A percentile compares a stretch with the other conserved stretches of the same genome.
Evolutionary conservation across 495 filamentous ascomycete species (phyloP).

Genomic region (Acidiella bohemica): DNA sequence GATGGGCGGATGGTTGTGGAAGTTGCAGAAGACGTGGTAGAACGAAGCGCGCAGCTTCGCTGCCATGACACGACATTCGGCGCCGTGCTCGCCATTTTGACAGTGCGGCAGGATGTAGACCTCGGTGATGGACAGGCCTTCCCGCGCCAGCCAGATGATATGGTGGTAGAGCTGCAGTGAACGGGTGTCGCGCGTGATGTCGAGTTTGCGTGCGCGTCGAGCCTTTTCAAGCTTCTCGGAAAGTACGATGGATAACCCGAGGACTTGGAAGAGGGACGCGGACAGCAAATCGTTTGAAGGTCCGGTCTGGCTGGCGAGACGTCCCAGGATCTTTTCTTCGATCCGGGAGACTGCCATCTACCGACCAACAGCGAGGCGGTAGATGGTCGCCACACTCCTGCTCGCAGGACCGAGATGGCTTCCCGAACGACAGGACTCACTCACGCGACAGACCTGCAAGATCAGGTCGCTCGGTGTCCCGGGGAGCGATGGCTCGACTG

Average conservation of each 20-base stretch:
- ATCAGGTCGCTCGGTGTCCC: too few species aligned
- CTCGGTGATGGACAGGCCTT: constrained; percentile 77
- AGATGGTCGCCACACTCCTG: too few species aligned
- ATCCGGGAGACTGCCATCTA: constrained; percentile 97
- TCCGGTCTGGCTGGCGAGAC: constrained; percentile 62
- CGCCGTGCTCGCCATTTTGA: constrained; percentile 41
- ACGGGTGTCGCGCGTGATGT: constrained; percentile 63
- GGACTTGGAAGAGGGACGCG: constrained; percentile 70
- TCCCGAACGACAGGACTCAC: too few species aligned
- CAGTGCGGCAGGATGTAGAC: constrained; percentile 64
- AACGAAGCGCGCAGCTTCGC: constrained; percentile 88
- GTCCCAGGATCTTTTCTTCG: constrained; percentile 89
- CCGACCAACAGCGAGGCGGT: too few species aligned
- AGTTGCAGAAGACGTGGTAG: constrained; percentile 92
- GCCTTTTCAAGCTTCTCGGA: constrained; percentile 73
- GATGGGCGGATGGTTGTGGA: constrained; percentile 64
- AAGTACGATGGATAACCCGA: constrained; percentile 81
- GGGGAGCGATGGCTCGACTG: too few species aligned
- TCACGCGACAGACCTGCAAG: too few species aligned
- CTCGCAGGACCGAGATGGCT: too few species aligned
- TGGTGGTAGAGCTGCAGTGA: constrained; percentile 77
- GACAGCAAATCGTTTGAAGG: constrained; percentile 63
- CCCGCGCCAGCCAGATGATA: constrained; percentile 89
- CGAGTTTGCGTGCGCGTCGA: constrained; percentile 67
- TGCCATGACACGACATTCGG: constrained; percentile 56